Conservation (phyloP, 331 rosid genomes). For the Arachis monticola region DNA sequence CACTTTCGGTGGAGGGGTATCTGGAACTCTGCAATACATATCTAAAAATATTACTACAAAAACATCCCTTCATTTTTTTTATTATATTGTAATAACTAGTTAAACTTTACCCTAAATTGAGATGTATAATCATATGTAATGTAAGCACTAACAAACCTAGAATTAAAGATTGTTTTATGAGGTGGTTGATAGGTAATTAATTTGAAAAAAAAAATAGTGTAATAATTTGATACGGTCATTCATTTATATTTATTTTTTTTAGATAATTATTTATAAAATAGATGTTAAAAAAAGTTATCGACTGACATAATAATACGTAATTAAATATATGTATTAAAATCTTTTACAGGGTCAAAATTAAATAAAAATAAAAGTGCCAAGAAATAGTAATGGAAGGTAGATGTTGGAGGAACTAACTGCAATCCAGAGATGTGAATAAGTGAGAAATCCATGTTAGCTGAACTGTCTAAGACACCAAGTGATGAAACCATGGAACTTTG, state of each 20-base stretch:
- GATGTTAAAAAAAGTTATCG: too few species aligned
- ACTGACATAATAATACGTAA: too few species aligned
- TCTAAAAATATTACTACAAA: neutral
- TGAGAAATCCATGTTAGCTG: constrained; percentile 78
- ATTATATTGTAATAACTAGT: constrained; percentile 4
- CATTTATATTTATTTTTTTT: too few species aligned
- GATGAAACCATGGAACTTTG: constrained; percentile 36
- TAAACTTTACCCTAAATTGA: neutral
- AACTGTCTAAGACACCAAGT: constrained; percentile 44
- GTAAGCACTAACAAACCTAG: too few species aligned
- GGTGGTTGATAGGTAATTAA: neutral
- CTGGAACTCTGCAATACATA: constrained; percentile 64
- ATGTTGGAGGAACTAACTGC: constrained; percentile 51
- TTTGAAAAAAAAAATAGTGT: neutral
- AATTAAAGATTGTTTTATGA: neutral
- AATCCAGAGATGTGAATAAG: constrained; percentile 61
- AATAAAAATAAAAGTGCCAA: too few species aligned
- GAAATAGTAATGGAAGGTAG: neutral
- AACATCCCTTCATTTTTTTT: constrained; percentile 10
- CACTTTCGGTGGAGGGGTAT: constrained; percentile 55
- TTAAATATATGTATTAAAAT: too few species aligned
- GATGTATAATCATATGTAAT: too few species aligned
- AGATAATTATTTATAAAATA: too few species aligned
- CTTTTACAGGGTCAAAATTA: too few species aligned
- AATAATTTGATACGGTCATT: too few species aligned